phyloP scores from a whole-genome alignment of 106 monocot genomes.

The Phalaenopsis equestris region DNA sequence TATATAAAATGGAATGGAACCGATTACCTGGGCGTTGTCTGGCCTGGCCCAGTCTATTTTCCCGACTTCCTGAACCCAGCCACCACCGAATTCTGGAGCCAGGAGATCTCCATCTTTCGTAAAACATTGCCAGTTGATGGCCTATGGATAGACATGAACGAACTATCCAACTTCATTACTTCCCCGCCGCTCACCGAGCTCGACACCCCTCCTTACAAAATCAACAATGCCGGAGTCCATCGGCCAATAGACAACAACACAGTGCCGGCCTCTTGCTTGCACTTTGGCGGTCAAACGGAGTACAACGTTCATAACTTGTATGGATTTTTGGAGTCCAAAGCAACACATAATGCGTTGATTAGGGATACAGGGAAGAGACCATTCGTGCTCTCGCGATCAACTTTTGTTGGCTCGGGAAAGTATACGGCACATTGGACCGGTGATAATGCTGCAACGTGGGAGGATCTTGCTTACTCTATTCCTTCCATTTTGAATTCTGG shows the following conservation, averaged over 20 bases:
- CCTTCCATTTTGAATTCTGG: slow-evolving; percentile 51
- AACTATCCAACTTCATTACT: slow-evolving; percentile 62
- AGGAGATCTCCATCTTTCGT: slow-evolving; percentile 49
- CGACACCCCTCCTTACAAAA: slow-evolving; percentile 56
- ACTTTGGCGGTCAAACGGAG: slow-evolving; percentile 56
- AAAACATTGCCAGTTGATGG: slow-evolving; percentile 51
- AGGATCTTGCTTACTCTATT: slow-evolving; percentile 59
- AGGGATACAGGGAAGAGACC: slow-evolving; percentile 42
- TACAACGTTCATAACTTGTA: slow-evolving; percentile 67
- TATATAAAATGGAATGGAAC: slow-evolving; percentile 42
- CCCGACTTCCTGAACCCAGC: slow-evolving; percentile 66
- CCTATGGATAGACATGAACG: slow-evolving; percentile 90
- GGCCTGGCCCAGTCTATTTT: slow-evolving; percentile 70
- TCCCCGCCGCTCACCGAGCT: slow-evolving; percentile 21
- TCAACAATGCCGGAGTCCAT: slow-evolving; percentile 39
- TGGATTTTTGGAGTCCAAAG: slow-evolving; percentile 50
- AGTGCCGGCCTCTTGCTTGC: slow-evolving; percentile 38
- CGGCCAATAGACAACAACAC: slow-evolving; percentile 34
- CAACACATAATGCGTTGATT: slow-evolving; percentile 38
- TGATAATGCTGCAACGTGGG: slow-evolving; percentile 59
- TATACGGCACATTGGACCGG: slow-evolving; percentile 64
- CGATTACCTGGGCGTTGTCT: slow-evolving; percentile 38
- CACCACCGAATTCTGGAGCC: slow-evolving; percentile 37
- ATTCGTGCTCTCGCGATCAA: slow-evolving; percentile 59
- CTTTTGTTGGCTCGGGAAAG: slow-evolving; percentile 67